phyloP scores from a whole-genome alignment of 2,329 filamentous ascomycete species.

The Cadophora sp. region DNA sequence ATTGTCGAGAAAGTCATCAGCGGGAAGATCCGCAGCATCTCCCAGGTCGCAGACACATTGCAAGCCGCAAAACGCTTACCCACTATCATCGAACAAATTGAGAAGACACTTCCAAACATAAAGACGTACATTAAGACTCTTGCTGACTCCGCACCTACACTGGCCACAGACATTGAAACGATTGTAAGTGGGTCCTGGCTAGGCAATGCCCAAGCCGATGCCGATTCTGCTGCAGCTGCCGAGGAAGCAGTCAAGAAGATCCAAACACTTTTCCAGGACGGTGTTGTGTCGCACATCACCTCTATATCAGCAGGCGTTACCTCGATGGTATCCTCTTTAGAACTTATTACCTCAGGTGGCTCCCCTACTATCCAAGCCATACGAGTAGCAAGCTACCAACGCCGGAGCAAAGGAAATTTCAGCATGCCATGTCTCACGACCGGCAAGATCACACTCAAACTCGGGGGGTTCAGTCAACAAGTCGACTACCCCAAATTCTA shows the following conservation, averaged over 20 bases:
- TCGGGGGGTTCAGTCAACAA: not conserved
- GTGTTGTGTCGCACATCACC: not conserved
- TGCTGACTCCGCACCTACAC: not conserved
- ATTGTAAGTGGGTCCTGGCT: not conserved
- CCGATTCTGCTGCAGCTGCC: not conserved
- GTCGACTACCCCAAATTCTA: constrained; percentile 15
- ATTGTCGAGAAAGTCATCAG: constrained; percentile 3
- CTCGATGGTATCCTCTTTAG: not conserved
- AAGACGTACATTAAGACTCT: not conserved
- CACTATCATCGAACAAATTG: not conserved
- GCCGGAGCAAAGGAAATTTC: not conserved
- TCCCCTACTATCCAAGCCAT: not conserved
- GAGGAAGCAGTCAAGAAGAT: not conserved
- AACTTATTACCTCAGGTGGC: not conserved
- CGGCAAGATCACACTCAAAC: not conserved
- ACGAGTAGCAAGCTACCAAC: constrained; percentile 7
- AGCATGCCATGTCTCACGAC: constrained; percentile 9
- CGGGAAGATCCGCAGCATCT: not conserved
- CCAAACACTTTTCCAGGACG: not conserved
- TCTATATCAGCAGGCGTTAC: not conserved
- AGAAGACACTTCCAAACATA: not conserved
- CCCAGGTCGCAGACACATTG: constrained; percentile 1
- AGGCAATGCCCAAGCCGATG: not conserved
- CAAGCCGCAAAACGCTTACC: not conserved
- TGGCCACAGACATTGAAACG: not conserved